Evolutionary conservation across 306 rosid genomes (phyloP), one percentile per base, ranked within the genome.

Genomic region (Rosa persica): DNA sequence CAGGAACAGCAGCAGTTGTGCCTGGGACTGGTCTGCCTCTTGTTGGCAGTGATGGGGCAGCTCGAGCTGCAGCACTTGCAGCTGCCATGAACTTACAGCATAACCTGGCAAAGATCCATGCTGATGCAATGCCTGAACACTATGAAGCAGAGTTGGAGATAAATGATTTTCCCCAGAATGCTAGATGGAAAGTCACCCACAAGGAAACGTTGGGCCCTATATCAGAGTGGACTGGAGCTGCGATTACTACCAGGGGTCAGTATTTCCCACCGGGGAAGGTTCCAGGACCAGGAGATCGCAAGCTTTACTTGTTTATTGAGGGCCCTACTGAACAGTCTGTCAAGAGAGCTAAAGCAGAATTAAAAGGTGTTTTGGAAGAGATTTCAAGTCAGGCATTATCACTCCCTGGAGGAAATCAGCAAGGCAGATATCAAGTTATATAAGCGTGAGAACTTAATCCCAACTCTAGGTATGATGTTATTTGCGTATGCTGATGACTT

Each of bases 141-240:
- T 94, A 90, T 25, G 97, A 94, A 78, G 96, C 97, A 15, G 98
- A 92, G 81, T 84, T 92, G 83, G 98, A 94, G 85, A 94, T 94
- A 78, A 92, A 94, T 79, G 98, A 94, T 85, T 94, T 94, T 74
- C 98, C 98, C 40, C 98, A 94, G 86, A 94, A 90, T 88, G 98
- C 98, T 70, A 82, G 98, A 71, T 94, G 97, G 98, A 94, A 92
- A 86, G 98, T 94, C 57, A 92, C 97, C 43, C 98, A 94, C 84
- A 94, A 94, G 92, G 98, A 94, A 80, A 94, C 98, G 36, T 86
- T 92, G 79, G 98, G 96, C 17, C 96, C 97, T 27, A 89, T 92
- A 78, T 92, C 94, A 7, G 97, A 92, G 47, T 94, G 96, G 96
- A 92, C 97, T 23, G 98, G 98, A 87, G 98, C 97, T 55, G 98